phyloP scores from a whole-genome alignment of 768 basidiomycete genomes.

The Udeniomyces megalosporus region DNA sequence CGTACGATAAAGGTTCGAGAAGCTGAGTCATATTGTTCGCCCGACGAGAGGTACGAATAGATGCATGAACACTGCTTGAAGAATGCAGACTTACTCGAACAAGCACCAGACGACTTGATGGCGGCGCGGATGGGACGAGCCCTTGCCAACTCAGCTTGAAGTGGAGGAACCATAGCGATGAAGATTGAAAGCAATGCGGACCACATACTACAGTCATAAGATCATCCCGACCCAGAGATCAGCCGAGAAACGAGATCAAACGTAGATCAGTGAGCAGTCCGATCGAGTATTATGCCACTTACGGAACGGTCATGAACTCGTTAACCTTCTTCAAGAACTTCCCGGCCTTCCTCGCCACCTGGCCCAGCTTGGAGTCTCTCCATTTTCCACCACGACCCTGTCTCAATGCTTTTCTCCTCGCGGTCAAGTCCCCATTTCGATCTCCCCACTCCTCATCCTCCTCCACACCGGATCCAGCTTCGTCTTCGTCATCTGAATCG shows the following conservation, averaged over 20 bases:
- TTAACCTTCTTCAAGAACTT: not conserved
- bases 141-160: constrained; percentile 54
- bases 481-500: not conserved
- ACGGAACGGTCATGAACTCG: constrained; percentile 16
- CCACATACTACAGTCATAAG: constrained; percentile 35
- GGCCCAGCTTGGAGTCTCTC: not conserved
- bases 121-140: constrained; percentile 37
- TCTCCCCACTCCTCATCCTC: constrained; percentile 6
- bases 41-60: too few relatives aligned
- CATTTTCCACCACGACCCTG: constrained; percentile 1
- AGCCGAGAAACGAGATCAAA: not conserved
- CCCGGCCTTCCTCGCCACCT: not conserved
- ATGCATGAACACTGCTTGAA: too few relatives aligned
- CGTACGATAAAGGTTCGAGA: too few relatives aligned
- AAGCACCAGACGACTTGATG: constrained; percentile 23
- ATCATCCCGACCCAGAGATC: too few relatives aligned
- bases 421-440: constrained; percentile 3
- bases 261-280: not conserved
- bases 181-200: constrained; percentile 31
- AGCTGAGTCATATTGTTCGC: too few relatives aligned
- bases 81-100: too few relatives aligned
- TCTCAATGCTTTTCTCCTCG: constrained; percentile 12
- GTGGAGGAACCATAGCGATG: constrained; percentile 56
- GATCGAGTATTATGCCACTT: not conserved
- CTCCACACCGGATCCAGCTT: constrained; percentile 9